Evolutionary conservation across 768 basidiomycete genomes (phyloP).

Genomic region (Saitozyma sp.): DNA sequence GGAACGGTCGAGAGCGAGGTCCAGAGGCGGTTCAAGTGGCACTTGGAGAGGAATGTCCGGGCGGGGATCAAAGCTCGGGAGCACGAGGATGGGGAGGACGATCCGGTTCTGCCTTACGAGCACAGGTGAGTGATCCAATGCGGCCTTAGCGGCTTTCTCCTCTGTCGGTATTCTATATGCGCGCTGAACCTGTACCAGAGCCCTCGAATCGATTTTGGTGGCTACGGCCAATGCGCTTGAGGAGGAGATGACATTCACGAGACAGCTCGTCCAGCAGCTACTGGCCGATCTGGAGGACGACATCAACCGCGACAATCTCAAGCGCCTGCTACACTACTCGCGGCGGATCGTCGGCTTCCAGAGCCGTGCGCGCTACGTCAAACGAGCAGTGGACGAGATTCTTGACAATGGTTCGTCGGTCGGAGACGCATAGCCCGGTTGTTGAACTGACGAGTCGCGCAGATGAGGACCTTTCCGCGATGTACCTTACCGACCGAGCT

Average conservation of each 20-base stretch:
- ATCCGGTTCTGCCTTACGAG: constrained; percentile 42
- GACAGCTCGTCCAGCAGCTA: constrained; percentile 83
- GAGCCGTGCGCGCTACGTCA: constrained; percentile 85
- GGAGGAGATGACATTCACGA: constrained; percentile 90
- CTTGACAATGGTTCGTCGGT: constrained; percentile 70
- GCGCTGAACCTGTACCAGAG: constrained; percentile 58
- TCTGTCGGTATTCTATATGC: too few species aligned
- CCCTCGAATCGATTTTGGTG: constrained; percentile 86
- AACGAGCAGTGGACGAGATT: constrained; percentile 87
- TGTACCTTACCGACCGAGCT: constrained; percentile 90
- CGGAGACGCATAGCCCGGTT: background rate
- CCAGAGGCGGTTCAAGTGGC: constrained; percentile 41
- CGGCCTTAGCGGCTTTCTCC: background rate
- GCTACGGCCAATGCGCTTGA: constrained; percentile 90
- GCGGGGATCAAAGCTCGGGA: constrained; percentile 29
- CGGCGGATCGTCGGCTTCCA: constrained; percentile 83
- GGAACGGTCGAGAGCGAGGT: constrained; percentile 60
- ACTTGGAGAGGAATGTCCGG: constrained; percentile 42
- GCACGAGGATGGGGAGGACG: constrained; percentile 27
- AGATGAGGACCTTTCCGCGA: constrained; percentile 93
- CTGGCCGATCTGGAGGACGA: constrained; percentile 91
- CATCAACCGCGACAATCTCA: constrained; percentile 92
- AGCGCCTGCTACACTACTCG: constrained; percentile 86
- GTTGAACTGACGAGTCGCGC: constrained; percentile 6
- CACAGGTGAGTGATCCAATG: constrained; percentile 37